Evolutionary conservation across 2,329 filamentous ascomycete species (phyloP).

Genomic region (Trichoderma guizhouense): DNA sequence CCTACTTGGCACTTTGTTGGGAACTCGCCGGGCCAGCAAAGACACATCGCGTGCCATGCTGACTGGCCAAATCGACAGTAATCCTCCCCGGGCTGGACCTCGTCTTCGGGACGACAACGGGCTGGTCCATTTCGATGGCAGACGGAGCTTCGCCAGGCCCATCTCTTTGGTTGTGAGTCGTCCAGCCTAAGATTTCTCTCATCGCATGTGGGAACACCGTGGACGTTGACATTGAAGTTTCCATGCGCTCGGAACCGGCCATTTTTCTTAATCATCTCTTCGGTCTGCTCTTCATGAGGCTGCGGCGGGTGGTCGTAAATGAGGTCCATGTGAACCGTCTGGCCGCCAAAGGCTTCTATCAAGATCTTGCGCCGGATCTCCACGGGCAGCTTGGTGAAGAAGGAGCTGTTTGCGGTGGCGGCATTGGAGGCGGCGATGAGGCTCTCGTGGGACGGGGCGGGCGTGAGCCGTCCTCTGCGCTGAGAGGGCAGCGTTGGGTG

Average conservation of each 20-base stretch:
- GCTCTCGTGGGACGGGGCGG: slow-evolving; percentile 10
- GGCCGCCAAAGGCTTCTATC: slow-evolving; percentile 24
- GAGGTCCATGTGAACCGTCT: slow-evolving; percentile 27
- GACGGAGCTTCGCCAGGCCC: slow-evolving; percentile 28
- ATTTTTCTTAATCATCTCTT: background rate
- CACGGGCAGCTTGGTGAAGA: slow-evolving; percentile 33
- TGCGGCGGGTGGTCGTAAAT: slow-evolving; percentile 19
- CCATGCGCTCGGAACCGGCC: background rate
- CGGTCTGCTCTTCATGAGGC: background rate
- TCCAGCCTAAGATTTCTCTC: background rate
- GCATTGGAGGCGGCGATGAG: background rate
- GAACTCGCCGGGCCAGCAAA: slow-evolving; percentile 23
- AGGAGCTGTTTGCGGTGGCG: slow-evolving; percentile 19
- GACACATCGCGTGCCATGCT: slow-evolving; percentile 18
- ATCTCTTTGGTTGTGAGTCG: slow-evolving; percentile 21
- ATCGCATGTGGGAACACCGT: background rate
- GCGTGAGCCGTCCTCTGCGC: slow-evolving; percentile 12
- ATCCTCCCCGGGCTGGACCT: slow-evolving; percentile 21
- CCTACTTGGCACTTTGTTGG: slow-evolving; percentile 26
- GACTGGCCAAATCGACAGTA: slow-evolving; percentile 22
- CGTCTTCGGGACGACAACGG: background rate
- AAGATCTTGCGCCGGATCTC: slow-evolving; percentile 34
- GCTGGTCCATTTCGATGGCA: slow-evolving; percentile 25
- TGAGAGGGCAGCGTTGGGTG: slow-evolving; percentile 12
- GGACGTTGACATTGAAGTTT: background rate